Conservation (phyloP, 2,329 filamentous ascomycete species). For the Cercospora sojina region DNA sequence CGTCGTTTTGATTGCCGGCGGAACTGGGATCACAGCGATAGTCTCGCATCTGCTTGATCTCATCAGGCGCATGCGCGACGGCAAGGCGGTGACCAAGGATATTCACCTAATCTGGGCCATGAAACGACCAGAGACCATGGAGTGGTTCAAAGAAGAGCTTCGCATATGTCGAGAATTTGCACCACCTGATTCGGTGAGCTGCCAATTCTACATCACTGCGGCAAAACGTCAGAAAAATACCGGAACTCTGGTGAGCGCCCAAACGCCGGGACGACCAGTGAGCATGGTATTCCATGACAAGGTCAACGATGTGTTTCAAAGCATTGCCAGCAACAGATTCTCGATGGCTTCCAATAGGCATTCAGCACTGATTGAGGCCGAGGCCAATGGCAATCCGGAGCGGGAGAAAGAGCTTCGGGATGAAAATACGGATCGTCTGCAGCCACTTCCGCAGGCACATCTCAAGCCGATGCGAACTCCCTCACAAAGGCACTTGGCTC, state of each 20-base stretch:
- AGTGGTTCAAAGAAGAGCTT: slow-evolving; percentile 96
- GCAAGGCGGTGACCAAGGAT: slow-evolving; percentile 86
- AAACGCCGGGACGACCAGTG: slow-evolving; percentile 57
- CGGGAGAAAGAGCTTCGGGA: slow-evolving; percentile 74
- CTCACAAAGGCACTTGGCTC: slow-evolving; percentile 26
- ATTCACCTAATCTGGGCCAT: slow-evolving; percentile 93
- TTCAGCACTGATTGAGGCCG: slow-evolving; percentile 77
- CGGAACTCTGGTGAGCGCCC: slow-evolving; percentile 53
- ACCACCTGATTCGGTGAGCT: slow-evolving; percentile 82
- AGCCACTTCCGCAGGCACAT: slow-evolving; percentile 67
- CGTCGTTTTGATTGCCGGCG: slow-evolving; percentile 87
- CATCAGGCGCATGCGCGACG: slow-evolving; percentile 95
- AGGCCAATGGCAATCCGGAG: slow-evolving; percentile 75
- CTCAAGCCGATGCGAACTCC: slow-evolving; percentile 33
- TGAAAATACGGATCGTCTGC: slow-evolving; percentile 82
- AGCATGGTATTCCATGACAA: slow-evolving; percentile 80
- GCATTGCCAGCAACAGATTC: slow-evolving; percentile 71
- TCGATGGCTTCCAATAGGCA: slow-evolving; percentile 57
- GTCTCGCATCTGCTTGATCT: slow-evolving; percentile 87
- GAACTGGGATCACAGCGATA: slow-evolving; percentile 89
- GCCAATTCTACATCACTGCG: slow-evolving; percentile 91
- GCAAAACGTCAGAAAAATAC: slow-evolving; percentile 58
- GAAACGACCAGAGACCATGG: slow-evolving; percentile 87
- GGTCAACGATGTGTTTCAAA: slow-evolving; percentile 82
- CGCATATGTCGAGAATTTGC: slow-evolving; percentile 87